These are phyloP conservation scores for Rosa hybrid DNA, from an alignment of 331 rosid species.

Conservation along the genomic window DNA sequence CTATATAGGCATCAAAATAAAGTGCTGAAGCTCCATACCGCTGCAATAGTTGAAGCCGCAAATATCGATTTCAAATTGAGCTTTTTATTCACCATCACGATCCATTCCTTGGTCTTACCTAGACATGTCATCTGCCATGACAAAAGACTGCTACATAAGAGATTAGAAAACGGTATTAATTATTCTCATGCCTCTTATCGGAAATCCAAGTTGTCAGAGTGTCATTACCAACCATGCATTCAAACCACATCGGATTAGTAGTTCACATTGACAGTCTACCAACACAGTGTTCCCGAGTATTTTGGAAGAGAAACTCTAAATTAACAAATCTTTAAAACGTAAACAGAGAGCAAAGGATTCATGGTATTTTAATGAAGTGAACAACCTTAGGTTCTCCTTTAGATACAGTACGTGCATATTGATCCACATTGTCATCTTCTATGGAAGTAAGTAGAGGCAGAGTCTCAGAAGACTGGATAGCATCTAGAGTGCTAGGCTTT, in stretches of 20 bases:
- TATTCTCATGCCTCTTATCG: too few relatives aligned
- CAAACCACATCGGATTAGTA: too few relatives aligned
- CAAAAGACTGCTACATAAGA: not conserved
- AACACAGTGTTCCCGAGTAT: not conserved
- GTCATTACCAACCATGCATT: too few relatives aligned
- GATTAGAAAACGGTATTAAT: not conserved
- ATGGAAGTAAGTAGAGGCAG: conserved; percentile 29
- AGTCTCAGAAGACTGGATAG: too few relatives aligned
- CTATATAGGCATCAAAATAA: not conserved
- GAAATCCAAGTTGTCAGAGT: too few relatives aligned
- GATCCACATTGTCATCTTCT: conserved; percentile 11
- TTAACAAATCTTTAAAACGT: too few relatives aligned
- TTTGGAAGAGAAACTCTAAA: not conserved
- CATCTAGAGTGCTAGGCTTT: too few relatives aligned
- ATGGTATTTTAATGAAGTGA: not conserved
- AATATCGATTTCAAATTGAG: conserved; percentile 40
- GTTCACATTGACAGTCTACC: not conserved
- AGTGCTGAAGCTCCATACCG: conserved; percentile 26
- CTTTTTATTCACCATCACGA: conserved; percentile 19
- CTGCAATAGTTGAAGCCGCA: conserved; percentile 41
- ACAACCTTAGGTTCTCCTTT: conserved; percentile 23
- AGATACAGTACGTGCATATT: conserved; percentile 13
- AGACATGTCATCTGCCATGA: conserved; percentile 21
- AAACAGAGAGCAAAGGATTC: not conserved
- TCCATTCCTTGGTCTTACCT: conserved; percentile 21